Evolutionary conservation across 2,329 filamentous ascomycete genomes (phyloP).

Genomic region (Epichloe glyceriae): DNA sequence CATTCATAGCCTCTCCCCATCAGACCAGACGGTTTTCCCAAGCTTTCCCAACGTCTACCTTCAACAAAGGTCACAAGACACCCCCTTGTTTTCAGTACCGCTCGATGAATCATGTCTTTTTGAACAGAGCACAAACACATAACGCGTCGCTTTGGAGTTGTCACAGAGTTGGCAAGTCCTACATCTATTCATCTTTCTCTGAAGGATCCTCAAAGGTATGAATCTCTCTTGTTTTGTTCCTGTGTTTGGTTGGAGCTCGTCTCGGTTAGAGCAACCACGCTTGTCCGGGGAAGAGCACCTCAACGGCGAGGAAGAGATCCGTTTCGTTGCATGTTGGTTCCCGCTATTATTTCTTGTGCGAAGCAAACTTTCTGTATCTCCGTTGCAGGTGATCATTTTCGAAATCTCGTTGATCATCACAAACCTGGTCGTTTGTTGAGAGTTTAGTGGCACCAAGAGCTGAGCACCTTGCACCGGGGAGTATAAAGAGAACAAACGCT

Average conservation of each 20-base stretch:
- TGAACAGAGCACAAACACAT: neutral
- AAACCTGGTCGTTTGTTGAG: neutral
- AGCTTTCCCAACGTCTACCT: neutral
- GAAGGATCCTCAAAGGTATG: neutral
- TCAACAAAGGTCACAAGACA: neutral
- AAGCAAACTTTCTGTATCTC: neutral
- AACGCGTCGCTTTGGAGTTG: neutral
- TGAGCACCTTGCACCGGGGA: neutral
- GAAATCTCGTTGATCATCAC: neutral
- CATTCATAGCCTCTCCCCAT: neutral
- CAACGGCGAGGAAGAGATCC: neutral
- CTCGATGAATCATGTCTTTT: slow-evolving; percentile 1
- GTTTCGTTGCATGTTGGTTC: neutral
- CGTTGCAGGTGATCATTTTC: neutral
- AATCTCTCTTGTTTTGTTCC: neutral
- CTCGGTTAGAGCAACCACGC: neutral
- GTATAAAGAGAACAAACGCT: slow-evolving; percentile 3
- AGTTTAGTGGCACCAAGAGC: neutral
- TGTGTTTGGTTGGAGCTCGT: neutral
- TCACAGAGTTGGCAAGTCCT: neutral
- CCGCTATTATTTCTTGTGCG: neutral
- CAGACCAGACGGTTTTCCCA: neutral
- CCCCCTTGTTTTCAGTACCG: neutral
- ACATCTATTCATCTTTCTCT: neutral
- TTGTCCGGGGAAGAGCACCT: neutral